Base-by-base conservation (phyloP, 2,329 filamentous ascomycete species). In the Aspergillus tubingensis region DNA sequence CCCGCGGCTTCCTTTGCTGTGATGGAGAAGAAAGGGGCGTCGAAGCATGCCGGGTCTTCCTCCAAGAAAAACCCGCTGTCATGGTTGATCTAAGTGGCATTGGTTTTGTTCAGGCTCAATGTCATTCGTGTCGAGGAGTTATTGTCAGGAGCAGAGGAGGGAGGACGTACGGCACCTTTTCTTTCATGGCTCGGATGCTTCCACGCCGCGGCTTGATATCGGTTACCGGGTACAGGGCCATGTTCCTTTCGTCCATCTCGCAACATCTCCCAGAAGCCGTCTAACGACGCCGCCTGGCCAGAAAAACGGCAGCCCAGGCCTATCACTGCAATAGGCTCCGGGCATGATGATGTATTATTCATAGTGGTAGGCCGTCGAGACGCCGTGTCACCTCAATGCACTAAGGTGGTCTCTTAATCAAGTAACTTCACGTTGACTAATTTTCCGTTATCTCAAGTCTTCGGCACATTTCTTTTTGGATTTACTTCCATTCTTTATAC, bases 281-380 rank as follows among this genome's bases (percentile, higher is more conserved):
- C 61, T 5, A 67, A 49, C 5, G 63, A 67, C 6, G 54, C 63
- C 2, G 68, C 68, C 19, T 67, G 71, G 6, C 72, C 72, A 13
- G 73, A 65, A 36, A 74, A 72, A 11, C 72, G 66, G 54, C 73
- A 73, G 19, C 71, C 67, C 60, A 77, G 75, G 48, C 77, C 77
- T 59, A 80, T 70, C 13, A 80, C 73, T n/a, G 77, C 77, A 55
- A 76, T 73, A 15, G 67, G 61, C 49, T 66, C 43, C 3, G 43
- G 43, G 11, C n/a, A 19, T 21, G 43, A 19, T n/a, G 21, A 8
- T 5, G 25, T 25, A 10, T 49, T 10, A 11, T 15, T 10, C 47
- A 49, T 49, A 21, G 25, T 49, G 8, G 11, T 36, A 36, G 32
- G 32, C 32, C 32, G 32, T 36, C 32, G 15, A 5, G 32, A 36